Conservation (phyloP, 805 yeast species). For the Lachancea thermotolerans region DNA sequence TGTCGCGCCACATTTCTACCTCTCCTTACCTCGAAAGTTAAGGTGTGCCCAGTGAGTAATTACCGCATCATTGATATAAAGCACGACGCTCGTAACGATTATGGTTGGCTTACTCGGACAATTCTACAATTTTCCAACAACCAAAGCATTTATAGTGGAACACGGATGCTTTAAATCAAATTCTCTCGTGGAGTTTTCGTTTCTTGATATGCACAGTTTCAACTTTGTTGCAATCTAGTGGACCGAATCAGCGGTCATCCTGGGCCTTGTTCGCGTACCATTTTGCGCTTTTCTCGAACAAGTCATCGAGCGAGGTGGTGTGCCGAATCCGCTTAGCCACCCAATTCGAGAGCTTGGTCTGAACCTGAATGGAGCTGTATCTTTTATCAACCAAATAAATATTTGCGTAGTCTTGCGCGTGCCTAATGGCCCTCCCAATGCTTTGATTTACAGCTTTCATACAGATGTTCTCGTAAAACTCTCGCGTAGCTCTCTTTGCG, state of each 20-base stretch:
- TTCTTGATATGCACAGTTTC: too few relatives aligned
- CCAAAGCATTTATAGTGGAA: constrained; percentile 27
- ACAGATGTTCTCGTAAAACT: constrained; percentile 75
- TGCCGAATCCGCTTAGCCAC: constrained; percentile 28
- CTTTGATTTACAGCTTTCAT: constrained; percentile 91
- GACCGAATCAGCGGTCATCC: neutral
- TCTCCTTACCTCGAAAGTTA: constrained; percentile 29
- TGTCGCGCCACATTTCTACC: constrained; percentile 36
- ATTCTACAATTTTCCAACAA: constrained; percentile 20
- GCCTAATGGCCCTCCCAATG: constrained; percentile 87
- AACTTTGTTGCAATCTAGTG: neutral
- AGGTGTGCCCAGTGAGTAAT: constrained; percentile 32
- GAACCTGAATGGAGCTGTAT: constrained; percentile 42
- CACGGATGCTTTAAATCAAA: constrained; percentile 12
- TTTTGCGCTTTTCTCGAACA: neutral
- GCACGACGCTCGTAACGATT: constrained; percentile 23
- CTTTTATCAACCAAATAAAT: constrained; percentile 67
- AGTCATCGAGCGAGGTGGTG: neutral
- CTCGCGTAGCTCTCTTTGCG: constrained; percentile 44
- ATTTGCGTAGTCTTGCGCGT: constrained; percentile 70
- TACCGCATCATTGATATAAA: constrained; percentile 26
- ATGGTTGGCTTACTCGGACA: constrained; percentile 32
- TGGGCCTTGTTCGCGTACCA: neutral
- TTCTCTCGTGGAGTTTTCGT: neutral
- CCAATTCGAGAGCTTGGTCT: constrained; percentile 67